Evolutionary conservation across 202 grass and related monocot species (phyloP).

Genomic region (Elaeis oleifera): DNA sequence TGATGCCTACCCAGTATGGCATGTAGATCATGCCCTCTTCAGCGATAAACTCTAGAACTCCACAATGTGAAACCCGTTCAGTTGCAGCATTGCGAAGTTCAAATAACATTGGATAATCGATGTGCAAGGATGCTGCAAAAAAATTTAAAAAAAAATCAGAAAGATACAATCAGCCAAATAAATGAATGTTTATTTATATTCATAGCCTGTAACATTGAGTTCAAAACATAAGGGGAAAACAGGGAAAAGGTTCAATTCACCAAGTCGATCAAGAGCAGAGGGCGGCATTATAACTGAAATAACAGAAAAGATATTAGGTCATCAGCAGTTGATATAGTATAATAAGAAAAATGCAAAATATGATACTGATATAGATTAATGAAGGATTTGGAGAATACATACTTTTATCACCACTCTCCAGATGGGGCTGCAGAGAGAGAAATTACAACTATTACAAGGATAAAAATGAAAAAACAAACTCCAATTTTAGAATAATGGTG

Average conservation of each 20-base stretch:
- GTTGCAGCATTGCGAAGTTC: slow-evolving; percentile 58
- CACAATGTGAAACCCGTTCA: slow-evolving; percentile 69
- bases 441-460: too few relatives aligned
- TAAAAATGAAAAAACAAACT: too few relatives aligned
- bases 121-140: slow-evolving; percentile 60
- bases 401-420: slow-evolving; percentile 85
- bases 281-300: slow-evolving; percentile 80
- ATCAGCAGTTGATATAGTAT: neutral
- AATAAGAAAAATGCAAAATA: neutral
- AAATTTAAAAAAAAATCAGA: slow-evolving; percentile 2
- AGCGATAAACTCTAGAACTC: slow-evolving; percentile 81
- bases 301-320: slow-evolving; percentile 22
- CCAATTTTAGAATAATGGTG: too few relatives aligned
- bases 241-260: slow-evolving; percentile 29
- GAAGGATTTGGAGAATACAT: neutral
- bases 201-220: slow-evolving; percentile 1
- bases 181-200: slow-evolving; percentile 19
- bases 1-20: slow-evolving; percentile 65
- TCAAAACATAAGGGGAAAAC: neutral
- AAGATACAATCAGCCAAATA: slow-evolving; percentile 5
- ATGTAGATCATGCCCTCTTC: slow-evolving; percentile 96
- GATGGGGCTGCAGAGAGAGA: slow-evolving; percentile 51
- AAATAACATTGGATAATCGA: slow-evolving; percentile 91
- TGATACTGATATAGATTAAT: neutral
- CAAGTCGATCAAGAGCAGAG: slow-evolving; percentile 74